Evolutionary conservation across 306 rosid species (phyloP).

Genomic region (Alnus rubra): DNA sequence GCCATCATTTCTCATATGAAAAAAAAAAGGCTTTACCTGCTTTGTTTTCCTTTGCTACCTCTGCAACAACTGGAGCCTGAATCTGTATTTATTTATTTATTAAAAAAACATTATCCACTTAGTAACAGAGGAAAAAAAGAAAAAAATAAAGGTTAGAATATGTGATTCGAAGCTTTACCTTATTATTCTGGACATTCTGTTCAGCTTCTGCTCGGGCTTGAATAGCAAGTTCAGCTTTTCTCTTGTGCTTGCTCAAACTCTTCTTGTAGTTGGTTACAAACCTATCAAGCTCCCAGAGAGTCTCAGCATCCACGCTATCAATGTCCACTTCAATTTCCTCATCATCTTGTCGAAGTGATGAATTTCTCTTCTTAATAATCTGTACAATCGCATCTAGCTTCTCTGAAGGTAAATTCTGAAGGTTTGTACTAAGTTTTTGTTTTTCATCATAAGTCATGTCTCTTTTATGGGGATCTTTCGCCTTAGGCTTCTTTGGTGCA

Average conservation of each 20-base stretch:
- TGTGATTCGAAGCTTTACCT: constrained; percentile 40
- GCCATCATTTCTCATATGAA: constrained; percentile 9
- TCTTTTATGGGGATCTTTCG: constrained; percentile 90
- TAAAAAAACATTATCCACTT: constrained; percentile 3
- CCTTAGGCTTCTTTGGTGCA: constrained; percentile 94
- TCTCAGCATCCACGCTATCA: constrained; percentile 87
- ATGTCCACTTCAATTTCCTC: constrained; percentile 97
- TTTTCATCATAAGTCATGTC: constrained; percentile 91
- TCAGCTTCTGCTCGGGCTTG: constrained; percentile 58
- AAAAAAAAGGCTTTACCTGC: constrained; percentile 46
- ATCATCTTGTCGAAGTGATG: constrained; percentile 66
- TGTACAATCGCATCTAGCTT: constrained; percentile 82
- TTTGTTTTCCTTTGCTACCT: constrained; percentile 48
- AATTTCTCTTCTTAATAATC: constrained; percentile 79
- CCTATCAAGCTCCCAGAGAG: constrained; percentile 98
- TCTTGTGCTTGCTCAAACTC: constrained; percentile 89
- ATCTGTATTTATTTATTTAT: constrained; percentile 23
- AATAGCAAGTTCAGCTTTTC: constrained; percentile 78
- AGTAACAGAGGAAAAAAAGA: constrained; percentile 9
- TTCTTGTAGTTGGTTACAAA: constrained; percentile 90
- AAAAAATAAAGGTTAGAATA: background rate
- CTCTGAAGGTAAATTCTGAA: constrained; percentile 78
- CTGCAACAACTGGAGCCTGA: constrained; percentile 44
- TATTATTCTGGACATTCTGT: constrained; percentile 46
- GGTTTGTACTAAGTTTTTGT: constrained; percentile 82